Conservation (phyloP, 2,329 filamentous ascomycete genomes). For the Aspergillus niger region DNA sequence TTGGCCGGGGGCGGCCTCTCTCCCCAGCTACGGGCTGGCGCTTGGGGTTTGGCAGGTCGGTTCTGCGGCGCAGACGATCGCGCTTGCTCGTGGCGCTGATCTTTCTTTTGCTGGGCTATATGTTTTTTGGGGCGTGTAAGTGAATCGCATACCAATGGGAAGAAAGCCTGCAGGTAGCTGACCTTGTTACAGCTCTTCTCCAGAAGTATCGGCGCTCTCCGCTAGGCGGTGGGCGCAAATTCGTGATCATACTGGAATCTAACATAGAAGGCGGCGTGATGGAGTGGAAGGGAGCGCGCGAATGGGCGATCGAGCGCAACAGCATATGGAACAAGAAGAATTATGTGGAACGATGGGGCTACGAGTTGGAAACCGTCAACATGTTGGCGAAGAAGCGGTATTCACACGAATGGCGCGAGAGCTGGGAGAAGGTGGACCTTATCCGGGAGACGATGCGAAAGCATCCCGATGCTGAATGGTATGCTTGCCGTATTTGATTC, state of each 20-base stretch:
- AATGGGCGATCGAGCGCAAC: conserved; percentile 98
- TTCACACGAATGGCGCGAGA: conserved; percentile 97
- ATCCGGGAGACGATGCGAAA: conserved; percentile 86
- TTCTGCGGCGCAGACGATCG: conserved; percentile 67
- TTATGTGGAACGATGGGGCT: conserved; percentile 86
- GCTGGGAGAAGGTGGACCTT: conserved; percentile 98
- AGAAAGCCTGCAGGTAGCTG: conserved; percentile 4
- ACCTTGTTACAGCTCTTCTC: conserved; percentile 56
- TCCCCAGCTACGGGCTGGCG: conserved; percentile 36
- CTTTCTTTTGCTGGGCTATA: conserved; percentile 61
- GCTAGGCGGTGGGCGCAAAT: conserved; percentile 83
- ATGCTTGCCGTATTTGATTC: conserved; percentile 37
- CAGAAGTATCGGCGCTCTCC: conserved; percentile 69
- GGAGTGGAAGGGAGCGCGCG: conserved; percentile 96
- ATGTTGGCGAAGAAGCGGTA: conserved; percentile 99
- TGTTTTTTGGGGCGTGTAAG: conserved; percentile 76
- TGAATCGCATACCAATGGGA: not conserved
- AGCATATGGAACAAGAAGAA: conserved; percentile 93
- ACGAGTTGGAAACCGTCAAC: conserved; percentile 93
- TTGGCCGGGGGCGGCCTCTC: conserved; percentile 58
- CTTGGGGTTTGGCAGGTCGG: conserved; percentile 44
- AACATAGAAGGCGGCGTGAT: conserved; percentile 97
- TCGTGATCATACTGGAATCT: conserved; percentile 88
- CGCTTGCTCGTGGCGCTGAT: conserved; percentile 61
- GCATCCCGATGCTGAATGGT: conserved; percentile 97